These are phyloP conservation scores for Diutina mesorugosa DNA, from an alignment of 1,139 yeast species.

Conservation along the genomic window DNA sequence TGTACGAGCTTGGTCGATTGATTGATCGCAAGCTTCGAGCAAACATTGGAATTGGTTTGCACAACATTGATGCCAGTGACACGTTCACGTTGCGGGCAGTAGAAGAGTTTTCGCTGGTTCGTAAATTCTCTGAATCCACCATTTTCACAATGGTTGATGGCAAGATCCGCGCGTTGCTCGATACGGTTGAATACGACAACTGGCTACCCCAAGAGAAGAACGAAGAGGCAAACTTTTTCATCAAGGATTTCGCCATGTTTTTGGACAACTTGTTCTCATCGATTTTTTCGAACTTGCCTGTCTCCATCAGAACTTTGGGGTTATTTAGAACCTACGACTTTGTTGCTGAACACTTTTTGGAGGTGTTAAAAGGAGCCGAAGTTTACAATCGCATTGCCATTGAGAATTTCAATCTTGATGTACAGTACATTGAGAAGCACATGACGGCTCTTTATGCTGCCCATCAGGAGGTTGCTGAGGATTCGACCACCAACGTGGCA, in stretches of 20 bases:
- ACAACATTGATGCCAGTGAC: constrained; percentile 24
- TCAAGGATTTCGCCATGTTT: constrained; percentile 80
- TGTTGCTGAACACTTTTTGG: constrained; percentile 59
- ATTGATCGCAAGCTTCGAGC: constrained; percentile 30
- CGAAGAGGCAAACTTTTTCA: constrained; percentile 57
- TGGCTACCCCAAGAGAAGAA: constrained; percentile 33
- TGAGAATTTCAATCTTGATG: constrained; percentile 48
- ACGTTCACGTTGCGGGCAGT: constrained; percentile 29
- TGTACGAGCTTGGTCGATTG: constrained; percentile 40
- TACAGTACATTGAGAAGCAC: constrained; percentile 38
- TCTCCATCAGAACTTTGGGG: constrained; percentile 63
- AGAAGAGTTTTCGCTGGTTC: constrained; percentile 42
- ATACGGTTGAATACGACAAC: constrained; percentile 82
- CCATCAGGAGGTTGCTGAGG: constrained; percentile 16
- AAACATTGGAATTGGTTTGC: constrained; percentile 41
- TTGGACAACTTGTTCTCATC: constrained; percentile 78
- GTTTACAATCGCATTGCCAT: constrained; percentile 28
- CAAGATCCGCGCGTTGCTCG: constrained; percentile 69
- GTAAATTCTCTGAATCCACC: constrained; percentile 68
- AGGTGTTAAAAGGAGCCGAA: constrained; percentile 22
- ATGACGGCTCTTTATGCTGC: neutral
- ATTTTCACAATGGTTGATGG: constrained; percentile 72
- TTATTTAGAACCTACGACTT: constrained; percentile 81
- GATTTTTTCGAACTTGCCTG: constrained; percentile 75
- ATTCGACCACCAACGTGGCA: constrained; percentile 20